These are phyloP conservation scores for Epichloe brachyelytri DNA, from an alignment of 2,329 filamentous ascomycete species.

Conservation along the genomic window DNA sequence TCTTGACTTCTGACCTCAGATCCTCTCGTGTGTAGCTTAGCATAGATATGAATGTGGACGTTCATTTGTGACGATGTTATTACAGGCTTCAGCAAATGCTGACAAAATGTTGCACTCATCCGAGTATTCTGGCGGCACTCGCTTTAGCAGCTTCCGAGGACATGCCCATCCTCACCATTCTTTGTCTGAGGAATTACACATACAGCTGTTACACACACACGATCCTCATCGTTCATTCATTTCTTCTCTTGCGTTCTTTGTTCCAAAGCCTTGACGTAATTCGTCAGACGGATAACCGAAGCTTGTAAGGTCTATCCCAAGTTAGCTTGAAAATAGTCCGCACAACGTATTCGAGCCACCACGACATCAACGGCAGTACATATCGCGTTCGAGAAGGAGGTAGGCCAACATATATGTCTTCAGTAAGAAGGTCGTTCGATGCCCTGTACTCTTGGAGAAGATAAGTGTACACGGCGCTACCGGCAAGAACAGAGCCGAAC, in stretches of 20 bases:
- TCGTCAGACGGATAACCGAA: constrained; percentile 74
- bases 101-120: neutral
- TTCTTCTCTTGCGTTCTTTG: constrained; percentile 56
- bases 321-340: neutral
- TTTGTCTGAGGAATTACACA: neutral
- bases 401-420: constrained; percentile 87
- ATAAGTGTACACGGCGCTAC: constrained; percentile 79
- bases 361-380: neutral
- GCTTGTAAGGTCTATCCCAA: constrained; percentile 62
- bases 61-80: neutral
- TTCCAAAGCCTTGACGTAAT: constrained; percentile 72
- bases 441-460: constrained; percentile 86
- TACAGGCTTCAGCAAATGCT: neutral
- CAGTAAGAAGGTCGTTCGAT: constrained; percentile 82
- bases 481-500: constrained; percentile 66
- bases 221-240: neutral
- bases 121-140: neutral
- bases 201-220: neutral
- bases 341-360: neutral
- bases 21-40: neutral
- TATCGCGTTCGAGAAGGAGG: neutral
- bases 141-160: neutral
- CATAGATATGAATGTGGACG: neutral
- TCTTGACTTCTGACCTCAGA: neutral
- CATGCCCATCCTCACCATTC: too few relatives aligned